Conservation (phyloP, 2,329 filamentous ascomycete species). For the Cadophora sp. region DNA sequence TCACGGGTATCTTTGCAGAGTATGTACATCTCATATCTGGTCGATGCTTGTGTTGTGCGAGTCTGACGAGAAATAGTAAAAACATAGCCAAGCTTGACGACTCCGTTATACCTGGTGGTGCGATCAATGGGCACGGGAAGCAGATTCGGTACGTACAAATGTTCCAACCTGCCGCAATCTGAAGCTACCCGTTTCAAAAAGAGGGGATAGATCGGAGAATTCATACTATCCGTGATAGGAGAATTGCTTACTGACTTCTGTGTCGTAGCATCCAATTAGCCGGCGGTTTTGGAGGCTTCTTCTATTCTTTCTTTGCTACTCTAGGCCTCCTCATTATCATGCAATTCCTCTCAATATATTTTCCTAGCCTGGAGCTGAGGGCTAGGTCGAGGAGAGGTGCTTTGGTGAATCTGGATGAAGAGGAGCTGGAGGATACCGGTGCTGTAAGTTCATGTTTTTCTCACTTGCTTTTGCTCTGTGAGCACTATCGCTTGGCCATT, state of each 20-base stretch:
- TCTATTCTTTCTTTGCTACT: conserved; percentile 78
- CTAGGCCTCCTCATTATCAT: conserved; percentile 79
- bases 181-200: neutral
- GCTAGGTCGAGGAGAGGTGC: conserved; percentile 9
- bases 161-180: neutral
- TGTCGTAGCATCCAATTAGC: conserved; percentile 63
- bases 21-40: conserved; percentile 47
- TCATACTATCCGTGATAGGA: too few species aligned
- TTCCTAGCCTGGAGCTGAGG: conserved; percentile 8
- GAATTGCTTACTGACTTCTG: neutral
- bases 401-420: conserved; percentile 2
- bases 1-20: conserved; percentile 81
- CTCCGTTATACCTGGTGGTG: conserved; percentile 71
- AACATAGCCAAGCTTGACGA: conserved; percentile 66
- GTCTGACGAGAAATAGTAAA: conserved; percentile 22
- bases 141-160: conserved; percentile 68
- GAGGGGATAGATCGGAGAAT: neutral
- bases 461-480: too few species aligned
- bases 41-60: neutral
- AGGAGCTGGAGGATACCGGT: conserved; percentile 12
- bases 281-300: conserved; percentile 75
- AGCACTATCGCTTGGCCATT: too few species aligned
- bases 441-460: conserved; percentile 4
- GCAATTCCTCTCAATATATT: conserved; percentile 10
- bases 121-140: conserved; percentile 80